Percentiles rank a stretch among this genome's conserved stretches.
Conservation (phyloP, 2,329 filamentous ascomycete genomes). For the Thielaviopsis ethacetica region DNA sequence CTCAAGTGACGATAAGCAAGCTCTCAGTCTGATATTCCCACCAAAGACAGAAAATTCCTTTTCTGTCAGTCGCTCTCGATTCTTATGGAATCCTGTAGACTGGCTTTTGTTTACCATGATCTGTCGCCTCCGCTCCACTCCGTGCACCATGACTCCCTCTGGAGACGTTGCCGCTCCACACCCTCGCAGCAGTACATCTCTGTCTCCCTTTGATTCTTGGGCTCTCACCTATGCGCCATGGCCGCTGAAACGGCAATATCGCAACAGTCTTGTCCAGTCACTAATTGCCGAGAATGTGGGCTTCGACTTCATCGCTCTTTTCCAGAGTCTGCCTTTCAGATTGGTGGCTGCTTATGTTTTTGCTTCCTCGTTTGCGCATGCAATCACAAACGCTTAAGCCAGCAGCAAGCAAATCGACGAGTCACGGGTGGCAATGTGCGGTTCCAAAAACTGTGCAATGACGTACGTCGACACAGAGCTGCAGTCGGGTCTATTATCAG, state of each 20-base stretch:
- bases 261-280: background rate
- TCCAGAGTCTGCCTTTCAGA: conserved; percentile 16
- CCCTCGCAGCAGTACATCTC: background rate
- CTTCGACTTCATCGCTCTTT: conserved; percentile 39
- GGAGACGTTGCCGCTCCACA: background rate
- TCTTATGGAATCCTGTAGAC: background rate
- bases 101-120: background rate
- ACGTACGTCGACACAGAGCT: background rate
- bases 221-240: background rate
- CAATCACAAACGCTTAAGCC: background rate
- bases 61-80: background rate
- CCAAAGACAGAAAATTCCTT: background rate
- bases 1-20: background rate
- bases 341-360: background rate
- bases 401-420: background rate
- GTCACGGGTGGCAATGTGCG: background rate
- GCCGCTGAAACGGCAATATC: background rate
- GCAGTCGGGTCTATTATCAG: background rate
- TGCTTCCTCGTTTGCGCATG: background rate
- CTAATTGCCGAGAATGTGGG: background rate
- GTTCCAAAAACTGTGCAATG: background rate
- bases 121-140: background rate
- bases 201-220: background rate
- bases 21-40: background rate
- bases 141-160: background rate